Evolutionary conservation across 2,329 filamentous ascomycete genomes (phyloP).

Genomic region (Aspergillus sp.): DNA sequence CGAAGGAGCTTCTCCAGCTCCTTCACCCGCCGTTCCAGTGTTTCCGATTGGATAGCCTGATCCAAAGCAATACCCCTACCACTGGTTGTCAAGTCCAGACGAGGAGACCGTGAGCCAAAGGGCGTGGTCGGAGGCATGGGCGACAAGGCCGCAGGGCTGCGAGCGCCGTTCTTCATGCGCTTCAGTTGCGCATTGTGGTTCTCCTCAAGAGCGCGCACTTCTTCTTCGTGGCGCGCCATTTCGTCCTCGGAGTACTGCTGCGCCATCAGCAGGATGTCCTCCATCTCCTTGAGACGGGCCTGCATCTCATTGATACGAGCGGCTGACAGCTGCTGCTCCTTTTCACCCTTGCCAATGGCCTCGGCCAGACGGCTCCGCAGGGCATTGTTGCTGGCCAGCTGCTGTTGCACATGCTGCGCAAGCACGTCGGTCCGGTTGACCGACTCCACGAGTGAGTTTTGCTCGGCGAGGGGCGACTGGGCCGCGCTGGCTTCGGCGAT

Average conservation of each 20-base stretch:
- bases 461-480: conserved; percentile 67
- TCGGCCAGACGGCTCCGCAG: conserved; percentile 75
- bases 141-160: conserved; percentile 49
- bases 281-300: conserved; percentile 73
- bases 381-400: conserved; percentile 74
- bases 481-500: conserved; percentile 69
- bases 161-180: conserved; percentile 63
- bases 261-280: conserved; percentile 79
- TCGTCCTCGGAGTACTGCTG: conserved; percentile 86
- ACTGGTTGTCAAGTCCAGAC: conserved; percentile 62
- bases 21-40: conserved; percentile 74
- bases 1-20: conserved; percentile 81
- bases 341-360: conserved; percentile 80
- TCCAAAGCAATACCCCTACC: conserved; percentile 62
- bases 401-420: conserved; percentile 74
- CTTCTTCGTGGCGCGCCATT: conserved; percentile 81
- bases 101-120: conserved; percentile 60
- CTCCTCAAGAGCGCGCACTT: conserved; percentile 73
- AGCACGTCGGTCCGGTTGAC: conserved; percentile 78
- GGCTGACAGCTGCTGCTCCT: conserved; percentile 77
- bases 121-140: conserved; percentile 65
- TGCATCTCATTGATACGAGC: conserved; percentile 83
- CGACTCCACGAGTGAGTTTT: conserved; percentile 71
- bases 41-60: conserved; percentile 72
- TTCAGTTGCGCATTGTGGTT: conserved; percentile 75